A percentile compares a stretch with the other conserved stretches of the same genome.
Conservation (phyloP, 352 stramenopile species). For the Pythium aquatile region DNA sequence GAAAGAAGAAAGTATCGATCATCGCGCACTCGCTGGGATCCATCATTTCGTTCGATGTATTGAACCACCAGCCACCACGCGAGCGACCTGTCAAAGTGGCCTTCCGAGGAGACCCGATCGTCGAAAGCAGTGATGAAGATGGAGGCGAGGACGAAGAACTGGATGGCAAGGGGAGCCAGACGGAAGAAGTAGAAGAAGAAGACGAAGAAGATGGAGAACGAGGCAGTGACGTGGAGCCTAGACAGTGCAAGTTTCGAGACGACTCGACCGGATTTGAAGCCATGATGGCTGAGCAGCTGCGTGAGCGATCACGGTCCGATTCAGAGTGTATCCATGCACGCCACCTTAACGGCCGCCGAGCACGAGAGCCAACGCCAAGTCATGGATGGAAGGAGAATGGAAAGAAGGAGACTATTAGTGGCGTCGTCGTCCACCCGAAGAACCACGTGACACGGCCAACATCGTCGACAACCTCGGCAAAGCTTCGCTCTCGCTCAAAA, state of each 20-base stretch:
- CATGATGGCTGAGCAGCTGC: conserved; percentile 21
- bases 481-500: not conserved
- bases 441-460: conserved; percentile 3
- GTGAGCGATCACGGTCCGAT: conserved; percentile 27
- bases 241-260: conserved; percentile 13
- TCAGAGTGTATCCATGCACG: conserved; percentile 25
- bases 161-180: conserved; percentile 33
- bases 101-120: conserved; percentile 23
- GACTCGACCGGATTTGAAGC: conserved; percentile 24
- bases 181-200: conserved; percentile 29
- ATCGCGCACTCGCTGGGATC: conserved; percentile 87
- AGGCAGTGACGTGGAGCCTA: conserved; percentile 28
- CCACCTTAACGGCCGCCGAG: conserved; percentile 7
- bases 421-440: conserved; percentile 19
- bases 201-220: conserved; percentile 29
- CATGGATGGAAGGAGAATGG: conserved; percentile 9
- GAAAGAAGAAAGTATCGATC: conserved; percentile 82
- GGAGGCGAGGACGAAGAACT: conserved; percentile 22
- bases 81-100: conserved; percentile 27
- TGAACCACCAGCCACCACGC: conserved; percentile 64
- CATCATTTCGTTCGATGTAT: conserved; percentile 92
- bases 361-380: not conserved
- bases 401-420: not conserved
- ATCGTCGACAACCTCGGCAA: not conserved
- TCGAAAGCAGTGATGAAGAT: conserved; percentile 21